A percentile compares a stretch with the other conserved stretches of the same genome.
Conservation (phyloP, 306 rosid genomes). For the Cucurbita argyrosperma region DNA sequence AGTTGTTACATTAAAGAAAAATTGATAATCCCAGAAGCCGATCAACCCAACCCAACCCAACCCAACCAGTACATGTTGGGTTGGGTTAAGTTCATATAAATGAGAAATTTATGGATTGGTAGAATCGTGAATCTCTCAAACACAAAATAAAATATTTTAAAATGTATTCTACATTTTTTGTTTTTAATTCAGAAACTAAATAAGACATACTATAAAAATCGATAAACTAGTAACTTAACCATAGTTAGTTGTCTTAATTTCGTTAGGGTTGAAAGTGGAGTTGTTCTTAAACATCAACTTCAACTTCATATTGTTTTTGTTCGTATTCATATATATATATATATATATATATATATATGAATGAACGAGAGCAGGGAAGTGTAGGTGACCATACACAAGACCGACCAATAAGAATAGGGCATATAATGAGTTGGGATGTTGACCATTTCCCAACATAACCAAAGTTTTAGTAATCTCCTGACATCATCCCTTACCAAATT, state of each 20-base stretch:
- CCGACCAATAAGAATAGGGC: neutral
- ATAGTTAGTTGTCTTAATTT: too few species aligned
- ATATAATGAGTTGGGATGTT: neutral
- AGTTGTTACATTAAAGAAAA: too few species aligned
- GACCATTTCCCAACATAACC: neutral
- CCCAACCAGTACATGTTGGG: too few species aligned
- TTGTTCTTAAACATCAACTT: neutral
- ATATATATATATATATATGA: neutral
- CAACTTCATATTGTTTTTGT: neutral
- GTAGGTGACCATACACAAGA: neutral
- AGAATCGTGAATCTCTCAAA: too few species aligned
- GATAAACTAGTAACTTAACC: too few species aligned
- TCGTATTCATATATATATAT: neutral
- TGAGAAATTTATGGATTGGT: too few species aligned
- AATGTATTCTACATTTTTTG: too few species aligned
- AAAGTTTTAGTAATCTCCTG: constrained; percentile 19
- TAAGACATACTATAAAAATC: neutral
- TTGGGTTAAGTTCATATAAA: too few species aligned
- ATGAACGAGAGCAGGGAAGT: neutral
- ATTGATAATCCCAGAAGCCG: too few species aligned
- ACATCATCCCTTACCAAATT: constrained; percentile 26
- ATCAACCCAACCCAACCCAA: too few species aligned
- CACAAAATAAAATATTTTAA: too few species aligned
- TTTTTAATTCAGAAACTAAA: too few species aligned
- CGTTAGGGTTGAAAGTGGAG: neutral